Percentiles rank a stretch among this genome's conserved stretches.
Evolutionary conservation across 768 basidiomycete genomes (phyloP).

Genomic region (Rhizopogon vulgaris): DNA sequence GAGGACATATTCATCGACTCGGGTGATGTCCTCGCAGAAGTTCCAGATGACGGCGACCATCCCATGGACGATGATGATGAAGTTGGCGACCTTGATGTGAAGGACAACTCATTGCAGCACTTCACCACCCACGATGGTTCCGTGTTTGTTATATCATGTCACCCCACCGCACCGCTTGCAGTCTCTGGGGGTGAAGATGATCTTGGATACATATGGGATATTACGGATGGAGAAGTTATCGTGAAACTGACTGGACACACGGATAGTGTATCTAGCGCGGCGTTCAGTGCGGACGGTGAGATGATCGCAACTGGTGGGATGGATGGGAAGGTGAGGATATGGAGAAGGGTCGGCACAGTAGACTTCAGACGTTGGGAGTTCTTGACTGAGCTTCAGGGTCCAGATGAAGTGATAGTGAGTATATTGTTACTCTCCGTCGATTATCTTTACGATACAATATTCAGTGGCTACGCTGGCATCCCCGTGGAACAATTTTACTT

Average conservation of each 20-base stretch:
- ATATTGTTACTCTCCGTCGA: conserved; percentile 1
- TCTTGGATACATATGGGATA: conserved; percentile 88
- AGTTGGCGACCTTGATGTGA: conserved; percentile 39
- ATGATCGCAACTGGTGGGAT: conserved; percentile 95
- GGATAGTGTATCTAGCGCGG: conserved; percentile 78
- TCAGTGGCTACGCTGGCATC: conserved; percentile 96
- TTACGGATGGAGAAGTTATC: conserved; percentile 72
- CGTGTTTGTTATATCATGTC: conserved; percentile 79
- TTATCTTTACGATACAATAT: conserved; percentile 1
- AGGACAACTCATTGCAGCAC: conserved; percentile 63
- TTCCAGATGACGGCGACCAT: conserved; percentile 58
- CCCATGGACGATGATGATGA: conserved; percentile 73
- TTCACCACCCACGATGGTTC: conserved; percentile 68
- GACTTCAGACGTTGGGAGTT: conserved; percentile 88
- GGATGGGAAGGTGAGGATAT: conserved; percentile 92
- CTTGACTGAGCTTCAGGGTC: conserved; percentile 85
- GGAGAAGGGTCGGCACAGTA: conserved; percentile 77
- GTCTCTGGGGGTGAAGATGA: conserved; percentile 96
- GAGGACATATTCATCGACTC: conserved; percentile 57
- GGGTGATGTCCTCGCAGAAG: conserved; percentile 61
- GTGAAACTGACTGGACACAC: conserved; percentile 87
- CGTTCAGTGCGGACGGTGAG: conserved; percentile 86
- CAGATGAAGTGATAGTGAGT: conserved; percentile 91
- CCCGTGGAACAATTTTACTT: conserved; percentile 81
- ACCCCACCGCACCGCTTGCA: conserved; percentile 77